These are phyloP conservation scores for Lachnellula occidentalis DNA, from an alignment of 2,329 filamentous ascomycete genomes.

Conservation along the genomic window DNA sequence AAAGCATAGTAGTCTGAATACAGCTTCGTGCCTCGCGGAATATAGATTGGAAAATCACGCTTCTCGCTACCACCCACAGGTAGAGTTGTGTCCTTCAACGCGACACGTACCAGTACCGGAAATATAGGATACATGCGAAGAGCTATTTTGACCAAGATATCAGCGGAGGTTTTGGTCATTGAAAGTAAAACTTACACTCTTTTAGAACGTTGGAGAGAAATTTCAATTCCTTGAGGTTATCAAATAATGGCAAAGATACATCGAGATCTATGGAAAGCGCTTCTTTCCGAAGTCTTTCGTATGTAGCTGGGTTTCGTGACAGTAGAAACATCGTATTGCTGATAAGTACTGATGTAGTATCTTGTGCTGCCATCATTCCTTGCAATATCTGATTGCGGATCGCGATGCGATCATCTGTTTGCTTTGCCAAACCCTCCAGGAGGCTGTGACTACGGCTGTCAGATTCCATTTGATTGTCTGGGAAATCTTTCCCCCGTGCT, in stretches of 20 bases:
- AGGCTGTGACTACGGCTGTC: constrained; percentile 17
- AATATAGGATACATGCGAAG: neutral
- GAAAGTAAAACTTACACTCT: neutral
- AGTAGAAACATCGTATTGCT: neutral
- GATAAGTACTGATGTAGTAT: neutral
- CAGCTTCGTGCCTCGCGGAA: neutral
- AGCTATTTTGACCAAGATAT: neutral
- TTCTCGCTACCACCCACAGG: neutral
- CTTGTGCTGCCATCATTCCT: neutral
- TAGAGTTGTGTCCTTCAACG: neutral
- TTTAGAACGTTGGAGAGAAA: neutral
- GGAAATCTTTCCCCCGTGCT: too few relatives aligned
- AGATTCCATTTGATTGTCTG: too few relatives aligned
- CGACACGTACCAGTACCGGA: neutral
- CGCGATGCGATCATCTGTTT: neutral
- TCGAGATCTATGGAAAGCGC: neutral
- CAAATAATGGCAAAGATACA: neutral
- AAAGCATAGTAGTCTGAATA: neutral
- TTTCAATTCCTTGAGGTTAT: neutral
- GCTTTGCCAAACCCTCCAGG: constrained; percentile 38
- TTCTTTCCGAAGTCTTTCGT: neutral
- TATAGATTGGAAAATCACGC: neutral
- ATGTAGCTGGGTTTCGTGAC: neutral
- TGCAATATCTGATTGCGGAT: constrained; percentile 1
- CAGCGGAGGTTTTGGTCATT: too few relatives aligned